Base-by-base conservation (phyloP, 208 protist species). In the Acanthamoeba castellanii region DNA sequence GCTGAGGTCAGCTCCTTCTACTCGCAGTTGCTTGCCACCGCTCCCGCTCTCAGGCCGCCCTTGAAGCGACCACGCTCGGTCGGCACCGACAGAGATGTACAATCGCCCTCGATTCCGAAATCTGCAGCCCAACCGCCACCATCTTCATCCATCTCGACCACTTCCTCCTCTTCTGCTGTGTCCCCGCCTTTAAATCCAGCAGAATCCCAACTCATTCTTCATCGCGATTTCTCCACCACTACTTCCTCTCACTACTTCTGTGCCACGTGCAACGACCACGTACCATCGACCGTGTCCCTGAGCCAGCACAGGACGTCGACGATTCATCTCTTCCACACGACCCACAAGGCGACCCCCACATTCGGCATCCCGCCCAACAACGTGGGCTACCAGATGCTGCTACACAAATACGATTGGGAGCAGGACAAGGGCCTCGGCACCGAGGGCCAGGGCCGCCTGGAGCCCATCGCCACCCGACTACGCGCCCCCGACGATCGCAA, bases 331-430 rank as follows among this genome's bases (percentile, higher is more conserved):
- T 47, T 81, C 34, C 37, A 47, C 32, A 42, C 70, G 6, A 47
- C 13, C 34, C 70, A 81, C 70, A 34, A 47, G 37, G 13, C 70
- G 11, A 81, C 70, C 8, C 70, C 70, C 11, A 81, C 70, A n/a
- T 81, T 50, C 22, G 70, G 70, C 34, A 81, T 81, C n/a, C 70
- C 70, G 11, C 30, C 70, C 14, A 81, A 47, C 70, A 81, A 81
- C 70, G 70, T 81, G 16, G 70, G 70, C 34, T 81, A 45, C 70
- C 70, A 81, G 70, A 45, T 81, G 70, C 70, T 81, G 18, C 70
- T 81, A 9, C 70, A 81, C 70, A 81, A 81, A 7, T 81, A 50
- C 70, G 70, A 81, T 25, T 81, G 70, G 70, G 37, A 34, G 70
- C 70, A 81, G 70, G 70, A 81, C 70, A 34, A 81, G 37, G 70